Evolutionary conservation across 805 yeast species (phyloP), one percentile per base, ranked within the genome.

Genomic region (Suhomyces canberraensis): DNA sequence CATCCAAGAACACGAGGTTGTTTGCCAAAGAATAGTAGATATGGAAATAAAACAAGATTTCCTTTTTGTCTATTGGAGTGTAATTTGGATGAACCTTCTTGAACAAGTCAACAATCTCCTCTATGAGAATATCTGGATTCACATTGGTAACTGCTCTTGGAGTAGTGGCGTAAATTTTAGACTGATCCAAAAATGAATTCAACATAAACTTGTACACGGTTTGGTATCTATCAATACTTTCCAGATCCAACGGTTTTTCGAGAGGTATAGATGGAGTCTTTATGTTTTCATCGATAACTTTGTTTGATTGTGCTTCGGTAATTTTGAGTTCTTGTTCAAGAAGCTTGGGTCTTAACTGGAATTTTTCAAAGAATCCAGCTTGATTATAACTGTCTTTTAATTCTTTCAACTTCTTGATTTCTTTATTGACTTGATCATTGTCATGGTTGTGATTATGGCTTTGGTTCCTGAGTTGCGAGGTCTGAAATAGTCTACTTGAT

Each of bases 11-110:
- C 11, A 51, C 45, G 2, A 48, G 24, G 28, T 48, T 52, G 39
- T 61, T 57, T 41, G 53, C 52, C n/a, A 66, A 41, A 5, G 56
- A 52, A 44, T 55, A 54, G 43, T 47, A 63, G 11, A 63, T 41
- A 26, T 52, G 56, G 44, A 55, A 59, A 31, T 45, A 45, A 13
- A 39, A 40, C 36, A 54, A 47, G 4, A 64, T 54, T 21, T 62
- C 66, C 16, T 48, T 47, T 20, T 45, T 47, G 3, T 60, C 41
- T 21, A 60, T 29, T 4, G 63, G 55, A 11, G 27, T 41, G 27
- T 40, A 25, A 11, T 45, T 42, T 4, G 57, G 54, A 39, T 57
- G 43, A n/a, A 37, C 35, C 14, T 36, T 33, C 15, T 45, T 41
- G 38, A 60, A 60, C 16, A 41, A 47, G 6, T 41, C 47, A 16